Conservation (phyloP, 2,329 filamentous ascomycete species). For the Tolypocladium sp. region DNA sequence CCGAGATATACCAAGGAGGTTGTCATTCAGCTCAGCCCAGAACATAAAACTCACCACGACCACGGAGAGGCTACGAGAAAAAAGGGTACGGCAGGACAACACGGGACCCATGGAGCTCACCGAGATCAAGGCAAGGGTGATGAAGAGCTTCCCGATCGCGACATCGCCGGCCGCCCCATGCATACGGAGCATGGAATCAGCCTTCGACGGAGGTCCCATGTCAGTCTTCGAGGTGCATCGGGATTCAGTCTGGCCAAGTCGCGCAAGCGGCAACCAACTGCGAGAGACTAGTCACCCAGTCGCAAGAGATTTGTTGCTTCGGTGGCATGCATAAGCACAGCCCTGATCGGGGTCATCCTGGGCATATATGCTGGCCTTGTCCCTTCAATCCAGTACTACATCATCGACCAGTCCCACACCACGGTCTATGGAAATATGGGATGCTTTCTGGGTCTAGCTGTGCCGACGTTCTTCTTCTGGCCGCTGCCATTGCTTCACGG, state of each 20-base stretch:
- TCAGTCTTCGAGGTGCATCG: constrained; percentile 40
- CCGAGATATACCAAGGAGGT: background rate
- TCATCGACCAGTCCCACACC: constrained; percentile 59
- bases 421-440: constrained; percentile 65
- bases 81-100: background rate
- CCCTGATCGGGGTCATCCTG: constrained; percentile 59
- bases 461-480: constrained; percentile 65
- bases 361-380: constrained; percentile 73
- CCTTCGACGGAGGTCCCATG: constrained; percentile 41
- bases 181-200: constrained; percentile 26
- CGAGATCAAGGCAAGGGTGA: constrained; percentile 9
- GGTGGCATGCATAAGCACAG: constrained; percentile 65
- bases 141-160: constrained; percentile 14
- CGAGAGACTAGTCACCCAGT: constrained; percentile 59
- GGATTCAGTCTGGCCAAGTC: constrained; percentile 43
- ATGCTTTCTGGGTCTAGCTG: constrained; percentile 60
- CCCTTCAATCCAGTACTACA: constrained; percentile 69
- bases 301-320: constrained; percentile 61
- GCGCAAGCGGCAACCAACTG: constrained; percentile 55
- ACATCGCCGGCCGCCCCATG: constrained; percentile 14
- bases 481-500: constrained; percentile 67
- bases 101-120: background rate
- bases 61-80: background rate
- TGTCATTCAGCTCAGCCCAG: constrained; percentile 1
- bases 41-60: constrained; percentile 1